Evolutionary conservation across 2,329 filamentous ascomycete genomes (phyloP), one percentile per base, ranked within the genome.

Genomic region (Xylaria sp.): DNA sequence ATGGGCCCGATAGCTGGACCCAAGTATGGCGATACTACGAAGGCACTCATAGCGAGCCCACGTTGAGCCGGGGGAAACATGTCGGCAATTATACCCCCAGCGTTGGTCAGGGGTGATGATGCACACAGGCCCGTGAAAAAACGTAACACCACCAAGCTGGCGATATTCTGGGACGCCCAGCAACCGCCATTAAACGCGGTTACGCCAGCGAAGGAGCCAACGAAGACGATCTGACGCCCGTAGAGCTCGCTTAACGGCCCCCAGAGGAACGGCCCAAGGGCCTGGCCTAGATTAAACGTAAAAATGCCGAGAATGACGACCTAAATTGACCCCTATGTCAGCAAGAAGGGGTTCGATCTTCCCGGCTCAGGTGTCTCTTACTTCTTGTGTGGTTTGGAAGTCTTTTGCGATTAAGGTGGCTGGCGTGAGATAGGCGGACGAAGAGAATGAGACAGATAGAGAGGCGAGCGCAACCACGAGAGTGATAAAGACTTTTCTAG

Each of bases 101-200:
- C 82, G 71, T 87, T 88, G 12, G 85, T 52, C 88, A 77, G 20
- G 0, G 85, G 82, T 0, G 85, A 85, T 0, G 84, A 83, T 5
- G 85, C 86, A 70, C 87, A 87, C 3, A 82, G 77, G 32, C 86
- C 85, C 18, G 83, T 82, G 52, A 90, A 84, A 77, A 90, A 90
- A 18, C 89, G 84, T n/a, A 89, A 81, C 20, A 90, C 83, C 15
- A 90, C 78, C 1, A 91, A 77, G 0, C 85, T 84, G 66, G 80
- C 78, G 50, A 86, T 84, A 69, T 86, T 87, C 10, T 23, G 48
- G 12, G 48, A 51, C 25, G 23, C 20, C 20, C 8, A 10, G 48
- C 48, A 51, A 51, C 20, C 48, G 20, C 20, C 20, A 69, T 85
- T 88, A 78, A 90, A 90, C 0, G 82, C 82, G 6, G 84, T 84